phyloP scores from a whole-genome alignment of 306 rosid species.

The Lithocarpus polystachyus region DNA sequence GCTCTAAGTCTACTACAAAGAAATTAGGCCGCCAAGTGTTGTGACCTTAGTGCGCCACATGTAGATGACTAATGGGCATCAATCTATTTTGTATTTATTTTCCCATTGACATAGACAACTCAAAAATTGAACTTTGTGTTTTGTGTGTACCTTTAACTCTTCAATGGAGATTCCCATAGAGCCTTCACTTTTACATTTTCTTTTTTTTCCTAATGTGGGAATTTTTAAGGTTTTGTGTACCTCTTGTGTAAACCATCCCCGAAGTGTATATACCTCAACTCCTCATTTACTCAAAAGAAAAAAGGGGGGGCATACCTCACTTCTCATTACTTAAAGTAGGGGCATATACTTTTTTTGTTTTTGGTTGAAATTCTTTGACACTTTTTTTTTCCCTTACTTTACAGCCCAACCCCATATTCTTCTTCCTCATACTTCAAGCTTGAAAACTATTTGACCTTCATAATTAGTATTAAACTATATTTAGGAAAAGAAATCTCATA shows the following conservation, averaged over 20 bases:
- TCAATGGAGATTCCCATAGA: constrained; percentile 34
- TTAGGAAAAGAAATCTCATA: constrained; percentile 16
- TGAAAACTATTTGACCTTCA: constrained; percentile 33
- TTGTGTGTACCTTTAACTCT: constrained; percentile 5
- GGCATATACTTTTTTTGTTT: constrained; percentile 30
- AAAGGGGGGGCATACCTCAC: not conserved
- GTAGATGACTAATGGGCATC: constrained; percentile 8
- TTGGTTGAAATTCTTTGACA: constrained; percentile 23
- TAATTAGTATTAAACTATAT: constrained; percentile 14
- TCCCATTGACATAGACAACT: constrained; percentile 28
- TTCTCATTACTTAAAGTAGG: constrained; percentile 6
- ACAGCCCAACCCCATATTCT: constrained; percentile 46
- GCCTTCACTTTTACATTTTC: constrained; percentile 23
- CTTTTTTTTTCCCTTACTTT: constrained; percentile 32
- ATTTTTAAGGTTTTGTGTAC: constrained; percentile 40
- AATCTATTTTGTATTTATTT: not conserved
- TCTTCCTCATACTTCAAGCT: constrained; percentile 18
- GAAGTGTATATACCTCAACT: constrained; percentile 18
- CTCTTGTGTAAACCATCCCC: constrained; percentile 2
- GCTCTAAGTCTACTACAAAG: constrained; percentile 17
- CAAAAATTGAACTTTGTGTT: constrained; percentile 24
- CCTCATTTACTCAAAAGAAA: not conserved
- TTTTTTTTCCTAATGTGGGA: constrained; percentile 50
- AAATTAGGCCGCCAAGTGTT: constrained; percentile 39
- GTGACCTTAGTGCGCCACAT: constrained; percentile 15